Percentiles rank a stretch among this genome's conserved stretches.
Evolutionary conservation across 495 filamentous ascomycete species (phyloP).

Genomic region (Melanomma pulvis-pyrius): DNA sequence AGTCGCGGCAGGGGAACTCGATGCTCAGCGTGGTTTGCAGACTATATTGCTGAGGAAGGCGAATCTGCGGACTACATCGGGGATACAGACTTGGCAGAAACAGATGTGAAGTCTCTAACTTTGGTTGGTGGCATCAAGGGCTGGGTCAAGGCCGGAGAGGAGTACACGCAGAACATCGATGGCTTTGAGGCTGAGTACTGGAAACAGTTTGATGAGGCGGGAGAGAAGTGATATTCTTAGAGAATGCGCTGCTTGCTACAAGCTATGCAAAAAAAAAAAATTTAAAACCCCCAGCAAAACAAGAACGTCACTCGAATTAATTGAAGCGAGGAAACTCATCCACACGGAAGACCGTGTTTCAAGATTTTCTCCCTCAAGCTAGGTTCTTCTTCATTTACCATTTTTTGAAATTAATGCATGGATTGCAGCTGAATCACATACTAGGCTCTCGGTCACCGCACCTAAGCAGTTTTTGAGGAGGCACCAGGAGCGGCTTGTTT

Average conservation of each 20-base stretch:
- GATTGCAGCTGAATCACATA: no score
- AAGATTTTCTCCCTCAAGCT: no score
- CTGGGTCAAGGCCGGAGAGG: slow-evolving; percentile 53
- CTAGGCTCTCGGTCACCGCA: no score
- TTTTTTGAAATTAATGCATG: no score
- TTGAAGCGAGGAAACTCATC: no score
- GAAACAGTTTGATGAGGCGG: slow-evolving; percentile 44
- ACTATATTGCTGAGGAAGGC: slow-evolving; percentile 46
- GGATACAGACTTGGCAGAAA: slow-evolving; percentile 45
- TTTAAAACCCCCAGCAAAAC: no score
- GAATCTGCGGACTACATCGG: slow-evolving; percentile 51
- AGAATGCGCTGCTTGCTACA: background rate
- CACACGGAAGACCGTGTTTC: no score
- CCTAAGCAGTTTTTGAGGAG: no score
- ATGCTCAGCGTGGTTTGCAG: slow-evolving; percentile 55
- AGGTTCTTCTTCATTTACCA: no score
- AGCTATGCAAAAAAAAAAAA: no score
- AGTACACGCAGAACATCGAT: slow-evolving; percentile 49
- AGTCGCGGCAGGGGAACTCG: slow-evolving; percentile 51
- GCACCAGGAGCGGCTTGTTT: no score
- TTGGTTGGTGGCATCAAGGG: slow-evolving; percentile 55
- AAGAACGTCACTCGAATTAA: no score
- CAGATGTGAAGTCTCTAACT: slow-evolving; percentile 49
- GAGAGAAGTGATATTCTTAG: background rate
- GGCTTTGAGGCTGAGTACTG: slow-evolving; percentile 53